Evolutionary conservation across 192 early-diverging fungal species (phyloP), one percentile per base, ranked within the genome.

Genomic region (Mortierella hygrophila): DNA sequence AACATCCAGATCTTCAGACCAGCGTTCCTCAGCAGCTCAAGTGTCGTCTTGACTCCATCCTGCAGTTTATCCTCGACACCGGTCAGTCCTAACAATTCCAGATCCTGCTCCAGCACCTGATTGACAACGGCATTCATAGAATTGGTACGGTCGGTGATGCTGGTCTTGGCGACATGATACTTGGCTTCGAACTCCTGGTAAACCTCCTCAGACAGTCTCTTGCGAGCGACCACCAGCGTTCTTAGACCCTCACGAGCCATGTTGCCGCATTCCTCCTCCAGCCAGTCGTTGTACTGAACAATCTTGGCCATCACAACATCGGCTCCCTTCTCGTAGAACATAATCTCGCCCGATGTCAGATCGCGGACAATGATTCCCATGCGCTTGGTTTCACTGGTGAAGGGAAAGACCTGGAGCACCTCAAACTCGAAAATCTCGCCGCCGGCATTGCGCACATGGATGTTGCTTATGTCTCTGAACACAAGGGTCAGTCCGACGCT

Each of bases 21-120:
- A 23, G 98, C 97, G 84, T 98, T 97, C 74, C 97, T 90, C 85
- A 99, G 81, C 18, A 95, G 84, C 90, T 98, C 97, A 15, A 99
- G 88, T 26, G 97, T 99, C 9, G 91, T 89, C 77, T 96, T 95
- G 70, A 99, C 97, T 55, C 95, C 94, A 82, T 98, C 97, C 82
- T 99, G 98, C 75, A 99, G 89, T 82, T 97, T 97, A 82, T 99
- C 98, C 84, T 99, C 98, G 54, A 99, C 97, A 26, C 97, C 98
- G 0, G 97, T 99, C 70, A 98, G 74, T 13, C 98, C 98, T 38
- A 99, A 89, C 63, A 98, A 89, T 81, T 98, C 97, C 55, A 99
- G 80, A 76, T 98, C 97, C 70, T 88, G 89, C 78, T 99, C 98
- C 23, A 99, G 82, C 32, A 91, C 90, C 23, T 91, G 81, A 0